Evolutionary conservation across 495 filamentous ascomycete genomes (phyloP).

Genomic region (Penicillium flavigenum): DNA sequence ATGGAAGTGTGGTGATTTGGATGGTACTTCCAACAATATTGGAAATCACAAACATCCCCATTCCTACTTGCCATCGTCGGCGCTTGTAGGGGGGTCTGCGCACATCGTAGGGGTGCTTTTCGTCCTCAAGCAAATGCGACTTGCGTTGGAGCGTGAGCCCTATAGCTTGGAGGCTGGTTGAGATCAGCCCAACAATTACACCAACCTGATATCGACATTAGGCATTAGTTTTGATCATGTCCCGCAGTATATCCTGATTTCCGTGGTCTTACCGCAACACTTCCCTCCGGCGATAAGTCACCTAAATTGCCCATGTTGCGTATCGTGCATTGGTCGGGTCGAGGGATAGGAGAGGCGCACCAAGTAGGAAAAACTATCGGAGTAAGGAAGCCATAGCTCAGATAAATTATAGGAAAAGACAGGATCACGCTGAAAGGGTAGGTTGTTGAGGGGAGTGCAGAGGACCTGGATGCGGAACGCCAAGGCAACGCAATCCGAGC

Average conservation of each 20-base stretch:
- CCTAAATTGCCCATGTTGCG: conserved; percentile 69
- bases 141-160: conserved; percentile 98
- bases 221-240: conserved; percentile 13
- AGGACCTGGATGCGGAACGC: conserved; percentile 27
- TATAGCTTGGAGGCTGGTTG: conserved; percentile 89
- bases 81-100: conserved; percentile 85
- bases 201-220: conserved; percentile 60
- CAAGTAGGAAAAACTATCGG: conserved; percentile 22
- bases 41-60: conserved; percentile 93
- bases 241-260: not conserved
- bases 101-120: conserved; percentile 75
- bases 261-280: conserved; percentile 68
- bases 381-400: conserved; percentile 26
- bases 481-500: conserved; percentile 29
- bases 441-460: conserved; percentile 17
- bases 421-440: conserved; percentile 10
- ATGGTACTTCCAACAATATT: conserved; percentile 95
- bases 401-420: conserved; percentile 6
- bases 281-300: conserved; percentile 81
- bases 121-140: conserved; percentile 96
- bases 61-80: conserved; percentile 94
- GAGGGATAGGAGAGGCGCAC: conserved; percentile 21
- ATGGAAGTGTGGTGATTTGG: conserved; percentile 93
- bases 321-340: conserved; percentile 36
- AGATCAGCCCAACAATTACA: conserved; percentile 87